Evolutionary conservation across 2,329 filamentous ascomycete species (phyloP).

Genomic region (Fusarium caatingaense): DNA sequence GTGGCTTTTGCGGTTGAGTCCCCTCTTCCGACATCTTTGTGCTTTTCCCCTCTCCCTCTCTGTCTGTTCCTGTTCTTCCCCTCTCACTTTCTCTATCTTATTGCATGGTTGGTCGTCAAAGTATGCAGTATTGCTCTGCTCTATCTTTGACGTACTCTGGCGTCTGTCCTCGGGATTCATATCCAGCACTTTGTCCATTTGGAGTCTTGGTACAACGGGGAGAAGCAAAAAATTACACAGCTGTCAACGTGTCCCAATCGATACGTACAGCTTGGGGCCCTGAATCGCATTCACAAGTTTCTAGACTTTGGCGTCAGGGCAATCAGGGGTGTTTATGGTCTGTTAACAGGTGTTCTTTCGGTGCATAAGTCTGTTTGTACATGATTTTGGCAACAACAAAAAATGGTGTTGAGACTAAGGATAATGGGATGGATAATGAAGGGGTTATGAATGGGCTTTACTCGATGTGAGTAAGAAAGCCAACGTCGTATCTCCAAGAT

Average conservation of each 20-base stretch:
- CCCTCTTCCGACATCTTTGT: conserved; percentile 4
- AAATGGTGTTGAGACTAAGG: conserved; percentile 12
- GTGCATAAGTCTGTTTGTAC: conserved; percentile 31
- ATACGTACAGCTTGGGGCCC: background rate
- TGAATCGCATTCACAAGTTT: conserved; percentile 16
- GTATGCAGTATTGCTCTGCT: conserved; percentile 5
- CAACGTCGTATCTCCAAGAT: background rate
- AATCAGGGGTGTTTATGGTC: conserved; percentile 10
- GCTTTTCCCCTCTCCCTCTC: background rate
- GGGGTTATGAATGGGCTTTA: conserved; percentile 1
- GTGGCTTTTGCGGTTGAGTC: conserved; percentile 12
- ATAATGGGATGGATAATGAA: conserved; percentile 9
- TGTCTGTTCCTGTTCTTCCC: background rate
- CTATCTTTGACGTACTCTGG: conserved; percentile 20
- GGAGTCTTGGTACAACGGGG: conserved; percentile 16
- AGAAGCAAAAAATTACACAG: background rate
- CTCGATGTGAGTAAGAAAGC: conserved; percentile 4
- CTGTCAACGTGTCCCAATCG: background rate
- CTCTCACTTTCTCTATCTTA: background rate
- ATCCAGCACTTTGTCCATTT: conserved; percentile 3
- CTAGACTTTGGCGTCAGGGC: conserved; percentile 22
- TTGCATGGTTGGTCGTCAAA: conserved; percentile 27
- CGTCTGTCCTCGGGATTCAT: conserved; percentile 4
- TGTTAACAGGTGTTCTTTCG: conserved; percentile 5
- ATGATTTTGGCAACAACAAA: conserved; percentile 17